Percentiles rank a stretch among this genome's conserved stretches.
phyloP scores from a whole-genome alignment of 306 rosid genomes.

The Trifolium fragiferum region DNA sequence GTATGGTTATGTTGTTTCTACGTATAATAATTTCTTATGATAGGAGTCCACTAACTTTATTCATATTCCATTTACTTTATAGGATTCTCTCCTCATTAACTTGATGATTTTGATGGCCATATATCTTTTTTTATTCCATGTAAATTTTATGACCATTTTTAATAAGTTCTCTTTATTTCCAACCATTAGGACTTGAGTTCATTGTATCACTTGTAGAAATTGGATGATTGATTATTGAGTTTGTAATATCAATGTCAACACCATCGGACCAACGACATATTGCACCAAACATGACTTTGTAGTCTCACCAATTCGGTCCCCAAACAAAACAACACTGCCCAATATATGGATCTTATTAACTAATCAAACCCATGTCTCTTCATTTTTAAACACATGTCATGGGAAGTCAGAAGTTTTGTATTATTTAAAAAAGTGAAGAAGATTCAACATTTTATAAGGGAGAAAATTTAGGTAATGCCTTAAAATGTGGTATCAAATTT shows the following conservation, averaged over 20 bases:
- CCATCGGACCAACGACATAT: background rate
- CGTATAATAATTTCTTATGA: background rate
- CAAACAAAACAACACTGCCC: background rate
- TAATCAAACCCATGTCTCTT: no score
- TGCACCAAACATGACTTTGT: background rate
- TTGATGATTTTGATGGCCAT: conserved; percentile 25
- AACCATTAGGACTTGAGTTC: background rate
- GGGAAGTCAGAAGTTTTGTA: no score
- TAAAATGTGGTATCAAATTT: no score
- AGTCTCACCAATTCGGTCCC: background rate
- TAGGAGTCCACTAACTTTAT: conserved; percentile 37
- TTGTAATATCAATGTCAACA: background rate
- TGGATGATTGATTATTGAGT: background rate
- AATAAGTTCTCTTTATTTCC: background rate
- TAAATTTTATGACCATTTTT: conserved; percentile 1
- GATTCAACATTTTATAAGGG: no score
- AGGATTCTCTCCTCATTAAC: conserved; percentile 39
- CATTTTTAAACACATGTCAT: no score
- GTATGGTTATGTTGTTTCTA: conserved; percentile 25
- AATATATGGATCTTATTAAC: no score
- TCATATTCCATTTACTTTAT: conserved; percentile 36
- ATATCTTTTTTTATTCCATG: conserved; percentile 9
- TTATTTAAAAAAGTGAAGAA: no score
- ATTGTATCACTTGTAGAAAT: background rate
- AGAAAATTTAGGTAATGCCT: no score